Conservation (phyloP, 345 rosid species). For the Populus simonii region DNA sequence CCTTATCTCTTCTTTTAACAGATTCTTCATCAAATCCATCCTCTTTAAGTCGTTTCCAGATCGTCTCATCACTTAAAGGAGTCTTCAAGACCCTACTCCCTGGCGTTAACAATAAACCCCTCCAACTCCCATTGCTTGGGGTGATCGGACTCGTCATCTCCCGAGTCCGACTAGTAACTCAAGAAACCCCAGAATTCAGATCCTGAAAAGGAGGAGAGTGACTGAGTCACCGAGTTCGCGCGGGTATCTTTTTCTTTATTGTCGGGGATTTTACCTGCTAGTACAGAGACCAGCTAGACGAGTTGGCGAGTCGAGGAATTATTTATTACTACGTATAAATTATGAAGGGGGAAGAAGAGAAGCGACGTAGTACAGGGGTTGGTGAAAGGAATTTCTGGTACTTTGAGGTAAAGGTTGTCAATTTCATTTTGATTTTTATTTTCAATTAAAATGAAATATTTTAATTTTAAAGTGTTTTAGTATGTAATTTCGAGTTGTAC, state of each 20-base stretch:
- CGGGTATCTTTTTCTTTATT: neutral
- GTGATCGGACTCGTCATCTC: conserved; percentile 69
- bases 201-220: neutral
- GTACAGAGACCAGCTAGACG: too few species aligned
- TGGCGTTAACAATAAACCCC: conserved; percentile 43
- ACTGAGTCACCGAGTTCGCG: neutral
- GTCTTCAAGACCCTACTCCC: conserved; percentile 65
- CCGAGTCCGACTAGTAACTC: neutral
- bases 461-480: too few species aligned
- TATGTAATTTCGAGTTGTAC: too few species aligned
- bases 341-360: neutral
- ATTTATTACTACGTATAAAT: neutral
- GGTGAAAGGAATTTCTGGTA: neutral
- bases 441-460: too few species aligned
- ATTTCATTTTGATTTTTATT: too few species aligned
- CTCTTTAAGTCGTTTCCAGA: conserved; percentile 82
- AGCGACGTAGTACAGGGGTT: neutral
- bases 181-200: neutral
- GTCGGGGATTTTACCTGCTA: too few species aligned
- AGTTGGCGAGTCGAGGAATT: too few species aligned
- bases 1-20: conserved; percentile 77
- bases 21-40: conserved; percentile 90
- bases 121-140: conserved; percentile 33
- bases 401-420: too few species aligned
- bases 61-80: conserved; percentile 51